Evolutionary conservation across 169 alveolate genomes (phyloP).

Genomic region (Fabrea salina): DNA sequence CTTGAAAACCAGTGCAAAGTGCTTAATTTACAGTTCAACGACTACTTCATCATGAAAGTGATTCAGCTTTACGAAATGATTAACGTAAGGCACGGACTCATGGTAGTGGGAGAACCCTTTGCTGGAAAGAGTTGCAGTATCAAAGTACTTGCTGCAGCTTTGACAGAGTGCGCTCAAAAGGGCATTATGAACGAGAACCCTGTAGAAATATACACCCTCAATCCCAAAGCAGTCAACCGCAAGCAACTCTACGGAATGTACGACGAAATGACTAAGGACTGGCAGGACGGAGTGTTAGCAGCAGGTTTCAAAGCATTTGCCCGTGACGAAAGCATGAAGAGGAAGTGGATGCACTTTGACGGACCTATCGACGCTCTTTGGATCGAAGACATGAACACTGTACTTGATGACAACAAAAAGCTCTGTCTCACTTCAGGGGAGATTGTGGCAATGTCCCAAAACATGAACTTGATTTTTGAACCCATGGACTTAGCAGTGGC

Average conservation of each 20-base stretch:
- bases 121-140: conserved; percentile 69
- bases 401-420: conserved; percentile 80
- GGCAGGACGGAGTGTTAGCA: conserved; percentile 80
- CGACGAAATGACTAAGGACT: conserved; percentile 73
- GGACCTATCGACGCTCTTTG: conserved; percentile 87
- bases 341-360: conserved; percentile 76
- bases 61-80: conserved; percentile 76
- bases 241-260: conserved; percentile 65
- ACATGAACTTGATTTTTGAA: conserved; percentile 84
- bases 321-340: conserved; percentile 57
- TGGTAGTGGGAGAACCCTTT: conserved; percentile 78
- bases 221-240: conserved; percentile 75
- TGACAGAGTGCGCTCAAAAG: conserved; percentile 69
- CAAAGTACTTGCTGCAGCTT: conserved; percentile 60
- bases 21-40: conserved; percentile 52
- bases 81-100: conserved; percentile 76
- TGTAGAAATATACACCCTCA: conserved; percentile 60
- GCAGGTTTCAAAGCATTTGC: conserved; percentile 67
- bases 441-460: conserved; percentile 75
- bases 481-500: conserved; percentile 84
- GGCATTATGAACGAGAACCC: conserved; percentile 60
- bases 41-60: conserved; percentile 60
- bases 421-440: conserved; percentile 79
- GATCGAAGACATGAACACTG: conserved; percentile 88
- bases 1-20: conserved; percentile 58